phyloP scores from a whole-genome alignment of 1,284 basidiomycete genomes.

The Malassezia restricta region DNA sequence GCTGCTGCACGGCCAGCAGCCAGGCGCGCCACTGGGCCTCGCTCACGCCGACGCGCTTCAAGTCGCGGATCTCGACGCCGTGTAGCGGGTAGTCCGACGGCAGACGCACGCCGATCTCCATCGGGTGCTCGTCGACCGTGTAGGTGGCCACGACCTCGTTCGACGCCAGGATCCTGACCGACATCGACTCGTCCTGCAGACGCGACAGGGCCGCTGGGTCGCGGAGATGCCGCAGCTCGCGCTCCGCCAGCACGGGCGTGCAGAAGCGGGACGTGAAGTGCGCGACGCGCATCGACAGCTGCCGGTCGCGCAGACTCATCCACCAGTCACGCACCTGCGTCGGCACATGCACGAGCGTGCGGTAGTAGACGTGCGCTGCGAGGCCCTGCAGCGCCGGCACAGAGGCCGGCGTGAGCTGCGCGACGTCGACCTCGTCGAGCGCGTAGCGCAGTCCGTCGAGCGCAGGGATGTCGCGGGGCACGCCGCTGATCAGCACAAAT shows the following conservation, averaged over 20 bases:
- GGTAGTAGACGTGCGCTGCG: conserved; percentile 66
- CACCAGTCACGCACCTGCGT: conserved; percentile 60
- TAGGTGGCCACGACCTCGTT: conserved; percentile 54
- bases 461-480: conserved; percentile 48
- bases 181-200: conserved; percentile 68
- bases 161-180: conserved; percentile 58
- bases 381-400: conserved; percentile 54
- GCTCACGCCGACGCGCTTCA: conserved; percentile 64
- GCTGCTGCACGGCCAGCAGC: conserved; percentile 84
- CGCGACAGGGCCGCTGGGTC: conserved; percentile 56
- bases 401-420: conserved; percentile 46
- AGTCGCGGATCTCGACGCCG: conserved; percentile 73
- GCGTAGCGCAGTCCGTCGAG: conserved; percentile 71
- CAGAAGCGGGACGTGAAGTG: conserved; percentile 74
- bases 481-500: conserved; percentile 54
- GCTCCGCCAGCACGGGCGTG: conserved; percentile 73
- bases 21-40: conserved; percentile 86
- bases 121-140: conserved; percentile 79
- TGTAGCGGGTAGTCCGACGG: conserved; percentile 84
- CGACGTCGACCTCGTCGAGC: conserved; percentile 72
- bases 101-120: conserved; percentile 78
- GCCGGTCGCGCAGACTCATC: conserved; percentile 73
- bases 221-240: conserved; percentile 68
- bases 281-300: conserved; percentile 63
- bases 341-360: conserved; percentile 34